Evolutionary conservation across 2,329 filamentous ascomycete species (phyloP), one percentile per base, ranked within the genome.

Genomic region (Botrytis fabae): DNA sequence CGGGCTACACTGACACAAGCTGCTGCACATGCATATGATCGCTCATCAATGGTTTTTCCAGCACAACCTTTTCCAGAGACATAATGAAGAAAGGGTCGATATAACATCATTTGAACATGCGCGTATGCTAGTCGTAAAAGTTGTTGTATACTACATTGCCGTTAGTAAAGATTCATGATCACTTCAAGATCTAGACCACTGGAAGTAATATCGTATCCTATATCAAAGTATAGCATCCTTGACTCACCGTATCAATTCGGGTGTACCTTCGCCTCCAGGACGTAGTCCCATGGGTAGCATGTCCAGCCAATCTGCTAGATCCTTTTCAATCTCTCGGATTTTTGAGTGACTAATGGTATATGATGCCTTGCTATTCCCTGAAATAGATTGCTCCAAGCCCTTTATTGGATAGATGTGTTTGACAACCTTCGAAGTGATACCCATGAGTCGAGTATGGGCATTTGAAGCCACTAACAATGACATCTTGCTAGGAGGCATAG

Each of bases 1-100:
- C 88, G 85, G 25, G 87, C 88, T 1, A 89, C 87, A 76, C 86
- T 87, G 71, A 90, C 85, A 75, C 87, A 88, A 18, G 87, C 87
- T n/a, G 86, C 86, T 22, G 87, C 88, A 78, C 92, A 95, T 20
- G 92, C 92, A 80, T 94, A 95, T 1, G 92, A 93, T 70, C 92
- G 86, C 77, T 94, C 91, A 77, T 95, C 92, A n/a, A 93, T 84
- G 64, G 85, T 84, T 75, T 85, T 88, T 16, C 85, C 85, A 69
- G 85, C 84, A 66, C 85, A 86, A 3, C 89, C 83, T 61, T 88
- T 85, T 16, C 90, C 89, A 12, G 93, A 94, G 25, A 94, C 90
- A 77, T 95, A 96, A 80, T 96, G 93, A 20, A 96, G 83, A 80
- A 96, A 96, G 0, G 93, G 93, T 28, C 93, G 86, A 79, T 96